Evolutionary conservation across 164 flowering plant genomes (phyloP), one percentile per base, ranked within the genome.

Genomic region (Dillenia turbinata): DNA sequence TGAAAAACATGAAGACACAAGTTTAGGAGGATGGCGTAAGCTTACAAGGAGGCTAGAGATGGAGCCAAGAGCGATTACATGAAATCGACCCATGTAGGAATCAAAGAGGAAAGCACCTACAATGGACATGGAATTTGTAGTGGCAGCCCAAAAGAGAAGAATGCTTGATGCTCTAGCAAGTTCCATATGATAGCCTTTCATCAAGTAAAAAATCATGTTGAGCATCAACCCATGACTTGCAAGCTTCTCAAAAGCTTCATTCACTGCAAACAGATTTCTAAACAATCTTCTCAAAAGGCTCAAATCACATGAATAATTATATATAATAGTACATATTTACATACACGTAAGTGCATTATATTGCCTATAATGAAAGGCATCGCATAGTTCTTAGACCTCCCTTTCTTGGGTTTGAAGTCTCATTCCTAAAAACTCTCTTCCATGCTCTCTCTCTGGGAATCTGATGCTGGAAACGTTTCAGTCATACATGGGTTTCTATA

Each of bases 101-200:
- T 87, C 90, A 43, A 88, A 78, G 12, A 87, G 57, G 62, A 83
- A 83, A 67, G 88, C 90, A 0, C 94, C 90, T 0, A 81, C 0
- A 9, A 75, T 52, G 0, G 90, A 82, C 61, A 60, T 59, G 71
- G 75, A 73, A 62, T 75, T 74, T 0, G 86, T 67, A 2, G 60
- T 16, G 1, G 83, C 90, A 0, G 52, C 26, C 88, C 88, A 85
- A 17, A 77, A 1, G 69, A 76, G 77, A 56, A 83, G 11, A 15
- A 80, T 65, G 61, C 49, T 76, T 1, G 78, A 57, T 15, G 72
- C 94, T 0, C 55, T 54, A 0, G 82, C 81, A 2, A 3, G 10
- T 1, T 47, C 54, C 64, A 87, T 44, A 54, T 81, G 70, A 62
- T 80, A 82, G 8, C 70, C 64, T 1, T 8, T 51, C 7, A 44